A percentile compares a stretch with the other conserved stretches of the same genome.
Evolutionary conservation across 129 eudicot species (phyloP).

Genomic region (Chrysanthemum seticuspe): DNA sequence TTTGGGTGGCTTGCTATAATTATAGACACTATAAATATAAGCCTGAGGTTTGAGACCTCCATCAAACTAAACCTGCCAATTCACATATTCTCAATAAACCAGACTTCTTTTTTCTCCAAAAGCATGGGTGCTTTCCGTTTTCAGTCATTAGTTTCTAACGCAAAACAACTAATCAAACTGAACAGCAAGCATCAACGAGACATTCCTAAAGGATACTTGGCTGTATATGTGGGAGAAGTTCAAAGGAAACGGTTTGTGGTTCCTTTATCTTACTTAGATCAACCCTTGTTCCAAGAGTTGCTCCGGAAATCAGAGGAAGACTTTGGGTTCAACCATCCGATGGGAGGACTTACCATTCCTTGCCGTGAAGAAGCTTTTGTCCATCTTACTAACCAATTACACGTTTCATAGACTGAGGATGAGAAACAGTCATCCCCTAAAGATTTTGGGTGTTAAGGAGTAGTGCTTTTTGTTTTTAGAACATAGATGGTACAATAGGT

Average conservation of each 20-base stretch:
- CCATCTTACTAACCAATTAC: constrained; percentile 21
- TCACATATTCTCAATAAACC: too few relatives aligned
- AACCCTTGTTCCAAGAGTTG: constrained; percentile 45
- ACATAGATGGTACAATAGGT: not conserved
- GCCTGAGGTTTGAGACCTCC: too few relatives aligned
- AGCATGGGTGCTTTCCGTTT: too few relatives aligned
- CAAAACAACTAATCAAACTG: constrained; percentile 20
- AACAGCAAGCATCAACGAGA: constrained; percentile 20
- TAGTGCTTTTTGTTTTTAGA: not conserved
- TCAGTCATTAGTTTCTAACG: too few relatives aligned
- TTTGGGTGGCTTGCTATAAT: too few relatives aligned
- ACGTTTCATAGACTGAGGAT: constrained; percentile 1
- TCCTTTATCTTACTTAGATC: constrained; percentile 41
- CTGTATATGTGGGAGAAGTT: constrained; percentile 53
- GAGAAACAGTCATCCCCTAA: not conserved
- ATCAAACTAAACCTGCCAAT: too few relatives aligned
- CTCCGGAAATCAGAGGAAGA: constrained; percentile 41
- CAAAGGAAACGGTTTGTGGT: constrained; percentile 39
- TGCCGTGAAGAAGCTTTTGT: constrained; percentile 37
- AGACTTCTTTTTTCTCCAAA: too few relatives aligned
- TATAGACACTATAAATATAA: not conserved
- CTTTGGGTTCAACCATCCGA: constrained; percentile 23
- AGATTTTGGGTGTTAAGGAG: not conserved
- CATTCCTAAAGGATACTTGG: constrained; percentile 50
- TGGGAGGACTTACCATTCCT: constrained; percentile 38